Base-by-base conservation (phyloP, 768 basidiomycete species). In the Lactarius akahatsu region DNA sequence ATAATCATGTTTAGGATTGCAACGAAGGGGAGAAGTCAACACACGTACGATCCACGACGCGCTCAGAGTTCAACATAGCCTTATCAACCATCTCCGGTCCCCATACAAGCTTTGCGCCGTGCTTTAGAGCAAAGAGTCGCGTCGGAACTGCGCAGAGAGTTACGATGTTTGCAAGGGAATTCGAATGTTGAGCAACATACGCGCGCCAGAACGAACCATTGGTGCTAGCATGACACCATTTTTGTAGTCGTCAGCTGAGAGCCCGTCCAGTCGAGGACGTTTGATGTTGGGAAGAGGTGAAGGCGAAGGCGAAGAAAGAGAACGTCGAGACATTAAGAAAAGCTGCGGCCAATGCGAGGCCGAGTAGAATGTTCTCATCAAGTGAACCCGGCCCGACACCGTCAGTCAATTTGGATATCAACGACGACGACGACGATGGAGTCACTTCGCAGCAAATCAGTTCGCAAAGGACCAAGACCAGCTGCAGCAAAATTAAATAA, bases 61-160 rank as follows among this genome's bases (percentile, higher is more conserved):
- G 83, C 69, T 88, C 84, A 0, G 92, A 78, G 64, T 96, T 91
- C 36, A 98, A 78, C 61, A 99, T 94, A 18, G 97, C 97, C 78
- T 91, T 95, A 79, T 99, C 97, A 9, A 99, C 90, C 58, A 92
- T 90, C 75, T 99, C 97, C 0, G 97, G 97, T 13, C 92, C 90
- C 97, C 96, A 98, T 0, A 98, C 95, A 15, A 98, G 82, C 11
- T 89, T 88, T 2, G 96, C 96, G 4, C 96, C 96, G 74, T 98
- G 91, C 71, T 95, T 94, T 47, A 98, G 80, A 16, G 95, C 88
- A 69, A 92, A 87, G 7, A 96, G 76, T 32, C 94, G 86, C 40
- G 90, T 94, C 0, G 92, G 93, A 30, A 96, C 94, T 96, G 74
- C 9, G 40, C 28, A 7, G 20, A 41, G 74, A 71, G 18, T 28